Base-by-base conservation (phyloP, 1,139 yeast genomes). In the Saccharomyces hybrid region DNA sequence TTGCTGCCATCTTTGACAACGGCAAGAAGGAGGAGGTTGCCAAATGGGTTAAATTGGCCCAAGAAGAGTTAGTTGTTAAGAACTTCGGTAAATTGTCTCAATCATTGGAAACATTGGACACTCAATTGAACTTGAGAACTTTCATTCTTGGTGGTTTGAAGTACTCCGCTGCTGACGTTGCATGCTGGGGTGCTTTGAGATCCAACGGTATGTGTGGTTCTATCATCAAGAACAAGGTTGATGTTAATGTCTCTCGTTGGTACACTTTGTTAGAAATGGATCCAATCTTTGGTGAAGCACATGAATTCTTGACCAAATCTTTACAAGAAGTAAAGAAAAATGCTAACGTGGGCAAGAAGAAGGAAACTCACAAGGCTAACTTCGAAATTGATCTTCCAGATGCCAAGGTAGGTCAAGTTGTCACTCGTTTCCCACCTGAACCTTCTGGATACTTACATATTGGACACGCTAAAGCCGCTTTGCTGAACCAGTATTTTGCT, bases 391-490 rank as follows among this genome's bases (percentile, higher is more conserved):
- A 88, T 65, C 81, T 93, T 61, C 87, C 88, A 56, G 95, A 84
- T 68, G 99, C 98, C 56, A 83, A 81, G 66, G 83, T 86, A 59
- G 99, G 99, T 59, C 77, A 90, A 73, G 98, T 93, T 55, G 98
- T 93, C 55, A 93, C 98, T 53, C 87, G 99, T 76, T 93, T 93
- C 83, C 98, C 98, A 62, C 77, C 77, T 53, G 86, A 82, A 72
- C 86, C 86, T 53, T 87, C 95, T 75, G 98, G 98, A 77, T 91
- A 89, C 74, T 80, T 93, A 71, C 93, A 85, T 81, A 93, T 85
- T 74, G 98, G 99, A 64, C 99, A 93, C 70, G 97, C 96, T 59
- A 93, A 93, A 74, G 98, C 98, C 55, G 98, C 98, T 53, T 78
- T 93, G 58, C 80, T 93, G 69, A 93, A 93, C 77, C 95, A 91